phyloP scores from a whole-genome alignment of 2,329 filamentous ascomycete species.

The Colletotrichum brevisporum region DNA sequence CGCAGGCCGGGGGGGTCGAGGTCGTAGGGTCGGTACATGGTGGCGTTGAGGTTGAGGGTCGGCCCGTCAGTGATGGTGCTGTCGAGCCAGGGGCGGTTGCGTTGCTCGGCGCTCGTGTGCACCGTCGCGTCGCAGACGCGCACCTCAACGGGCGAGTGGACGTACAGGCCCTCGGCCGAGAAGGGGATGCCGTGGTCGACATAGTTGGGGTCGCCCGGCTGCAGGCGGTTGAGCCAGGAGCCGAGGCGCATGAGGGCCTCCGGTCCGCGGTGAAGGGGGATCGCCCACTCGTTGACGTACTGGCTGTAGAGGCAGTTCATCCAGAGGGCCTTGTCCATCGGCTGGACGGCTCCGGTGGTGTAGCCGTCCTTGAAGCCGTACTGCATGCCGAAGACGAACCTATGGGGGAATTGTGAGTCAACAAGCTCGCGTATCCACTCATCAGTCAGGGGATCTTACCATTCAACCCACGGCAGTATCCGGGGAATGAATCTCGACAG shows the following conservation, averaged over 20 bases:
- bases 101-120: conserved; percentile 47
- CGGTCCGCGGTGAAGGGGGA: conserved; percentile 87
- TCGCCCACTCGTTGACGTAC: conserved; percentile 98
- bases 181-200: conserved; percentile 81
- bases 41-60: conserved; percentile 91
- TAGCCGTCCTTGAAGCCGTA: conserved; percentile 87
- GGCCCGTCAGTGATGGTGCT: conserved; percentile 77
- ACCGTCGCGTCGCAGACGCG: conserved; percentile 80
- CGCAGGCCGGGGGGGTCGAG: conserved; percentile 81
- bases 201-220: conserved; percentile 74
- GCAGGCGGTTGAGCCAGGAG: conserved; percentile 82
- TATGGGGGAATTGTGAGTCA: neutral
- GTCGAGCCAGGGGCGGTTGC: conserved; percentile 70
- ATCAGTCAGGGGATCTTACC: conserved; percentile 57
- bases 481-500: conserved; percentile 83
- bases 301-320: conserved; percentile 99
- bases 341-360: conserved; percentile 81
- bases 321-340: conserved; percentile 83
- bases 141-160: conserved; percentile 95
- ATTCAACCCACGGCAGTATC: conserved; percentile 90
- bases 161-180: conserved; percentile 82
- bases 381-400: conserved; percentile 98
- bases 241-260: conserved; percentile 87
- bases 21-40: conserved; percentile 86
- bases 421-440: neutral